These are phyloP conservation scores for Diplocarpon mali DNA, from an alignment of 2,329 filamentous ascomycete genomes.

Conservation along the genomic window DNA sequence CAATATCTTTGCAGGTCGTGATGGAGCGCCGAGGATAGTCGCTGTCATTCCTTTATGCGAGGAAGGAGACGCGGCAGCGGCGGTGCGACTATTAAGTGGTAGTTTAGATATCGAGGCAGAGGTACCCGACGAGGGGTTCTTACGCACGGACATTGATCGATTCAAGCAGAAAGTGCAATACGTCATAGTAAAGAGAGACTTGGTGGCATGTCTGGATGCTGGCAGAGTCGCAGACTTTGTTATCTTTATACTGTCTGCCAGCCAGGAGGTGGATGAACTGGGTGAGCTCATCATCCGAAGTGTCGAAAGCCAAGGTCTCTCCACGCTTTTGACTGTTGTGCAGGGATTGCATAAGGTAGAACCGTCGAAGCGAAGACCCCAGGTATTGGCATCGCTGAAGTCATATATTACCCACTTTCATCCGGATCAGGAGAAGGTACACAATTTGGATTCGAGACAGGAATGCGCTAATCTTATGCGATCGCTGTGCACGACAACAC, in stretches of 20 bases:
- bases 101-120: slow-evolving; percentile 70
- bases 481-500: slow-evolving; percentile 80
- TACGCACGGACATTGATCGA: slow-evolving; percentile 65
- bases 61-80: slow-evolving; percentile 55
- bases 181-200: slow-evolving; percentile 59
- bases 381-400: slow-evolving; percentile 72
- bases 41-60: slow-evolving; percentile 76
- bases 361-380: slow-evolving; percentile 64
- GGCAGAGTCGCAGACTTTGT: slow-evolving; percentile 87
- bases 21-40: slow-evolving; percentile 79
- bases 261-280: slow-evolving; percentile 71
- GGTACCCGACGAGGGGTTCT: slow-evolving; percentile 43
- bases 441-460: slow-evolving; percentile 77
- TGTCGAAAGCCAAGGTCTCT: slow-evolving; percentile 88
- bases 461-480: slow-evolving; percentile 87
- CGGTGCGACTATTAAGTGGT: slow-evolving; percentile 59
- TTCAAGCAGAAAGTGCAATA: slow-evolving; percentile 96
- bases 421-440: slow-evolving; percentile 81
- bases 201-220: slow-evolving; percentile 72
- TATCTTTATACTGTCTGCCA: slow-evolving; percentile 70
- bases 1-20: slow-evolving; percentile 73
- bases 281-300: slow-evolving; percentile 78
- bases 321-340: slow-evolving; percentile 78
- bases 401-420: slow-evolving; percentile 94
- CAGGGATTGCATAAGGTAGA: slow-evolving; percentile 70